A percentile compares a stretch with the other conserved stretches of the same genome.
Conservation (phyloP, 768 basidiomycete species). For the Suillus ampliporus region DNA sequence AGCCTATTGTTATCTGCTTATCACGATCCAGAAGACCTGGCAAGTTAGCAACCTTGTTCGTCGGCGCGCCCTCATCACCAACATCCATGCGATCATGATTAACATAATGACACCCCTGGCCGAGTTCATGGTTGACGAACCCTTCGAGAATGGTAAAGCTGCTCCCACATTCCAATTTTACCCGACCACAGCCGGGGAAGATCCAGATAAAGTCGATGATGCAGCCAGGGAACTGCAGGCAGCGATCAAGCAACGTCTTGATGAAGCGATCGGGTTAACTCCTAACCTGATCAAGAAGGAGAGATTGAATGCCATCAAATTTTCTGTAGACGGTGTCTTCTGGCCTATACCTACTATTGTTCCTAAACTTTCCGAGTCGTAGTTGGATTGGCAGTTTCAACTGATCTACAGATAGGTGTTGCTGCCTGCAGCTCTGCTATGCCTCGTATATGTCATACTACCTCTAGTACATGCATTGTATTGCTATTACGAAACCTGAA, state of each 20-base stretch:
- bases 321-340: neutral
- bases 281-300: neutral
- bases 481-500: no score
- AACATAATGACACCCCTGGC: constrained; percentile 14
- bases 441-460: no score
- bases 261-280: neutral
- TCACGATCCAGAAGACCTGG: constrained; percentile 20
- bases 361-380: no score
- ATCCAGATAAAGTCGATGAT: constrained; percentile 9
- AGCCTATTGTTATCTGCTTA: constrained; percentile 24
- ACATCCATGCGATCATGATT: constrained; percentile 20
- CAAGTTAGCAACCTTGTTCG: constrained; percentile 4
- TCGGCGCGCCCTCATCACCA: constrained; percentile 15
- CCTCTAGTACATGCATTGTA: no score
- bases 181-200: neutral
- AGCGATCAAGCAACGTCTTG: constrained; percentile 2
- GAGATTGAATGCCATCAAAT: neutral
- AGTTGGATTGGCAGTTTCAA: no score
- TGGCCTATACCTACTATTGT: no score
- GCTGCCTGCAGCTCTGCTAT: no score
- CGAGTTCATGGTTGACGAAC: constrained; percentile 18
- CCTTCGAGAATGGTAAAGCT: constrained; percentile 8
- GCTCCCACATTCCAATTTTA: constrained; percentile 24
- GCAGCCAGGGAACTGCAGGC: constrained; percentile 7
- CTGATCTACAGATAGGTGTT: no score